A percentile compares a stretch with the other conserved stretches of the same genome.
phyloP scores from a whole-genome alignment of 2,329 filamentous ascomycete species.

The Aspergillus pseudotamarii region DNA sequence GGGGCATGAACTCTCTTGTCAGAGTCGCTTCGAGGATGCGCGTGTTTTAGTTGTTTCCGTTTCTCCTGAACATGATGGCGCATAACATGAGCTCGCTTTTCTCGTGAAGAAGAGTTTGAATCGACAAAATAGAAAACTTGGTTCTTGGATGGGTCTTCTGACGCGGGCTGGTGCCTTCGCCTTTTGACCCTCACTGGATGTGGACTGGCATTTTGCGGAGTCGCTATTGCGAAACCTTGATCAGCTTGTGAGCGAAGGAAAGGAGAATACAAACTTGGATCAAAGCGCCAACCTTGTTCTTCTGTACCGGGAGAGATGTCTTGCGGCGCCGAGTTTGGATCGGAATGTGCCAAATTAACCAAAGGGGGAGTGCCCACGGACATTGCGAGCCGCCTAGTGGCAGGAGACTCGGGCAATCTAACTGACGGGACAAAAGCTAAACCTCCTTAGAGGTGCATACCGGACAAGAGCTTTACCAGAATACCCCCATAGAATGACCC shows the following conservation, averaged over 20 bases:
- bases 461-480: conserved; percentile 11
- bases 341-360: conserved; percentile 19
- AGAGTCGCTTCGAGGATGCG: conserved; percentile 21
- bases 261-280: conserved; percentile 1
- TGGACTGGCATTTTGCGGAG: conserved; percentile 21
- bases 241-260: conserved; percentile 10
- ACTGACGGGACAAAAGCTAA: conserved; percentile 10
- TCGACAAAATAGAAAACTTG: conserved; percentile 47
- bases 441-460: conserved; percentile 20
- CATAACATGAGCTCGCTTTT: conserved; percentile 49
- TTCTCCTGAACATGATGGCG: conserved; percentile 49
- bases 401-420: conserved; percentile 6
- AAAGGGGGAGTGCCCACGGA: conserved; percentile 21
- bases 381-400: conserved; percentile 17
- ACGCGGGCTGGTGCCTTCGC: conserved; percentile 30
- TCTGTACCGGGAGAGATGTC: conserved; percentile 15
- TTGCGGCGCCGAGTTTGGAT: conserved; percentile 9
- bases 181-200: conserved; percentile 24
- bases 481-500: conserved; percentile 9
- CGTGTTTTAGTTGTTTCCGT: conserved; percentile 35
- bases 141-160: conserved; percentile 27
- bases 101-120: conserved; percentile 42
- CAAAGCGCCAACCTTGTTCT: conserved; percentile 22
- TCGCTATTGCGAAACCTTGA: conserved; percentile 18
- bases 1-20: conserved; percentile 19